Percentiles rank a stretch among this genome's conserved stretches.
Conservation (phyloP, 345 rosid genomes). For the Camelina neglecta region DNA sequence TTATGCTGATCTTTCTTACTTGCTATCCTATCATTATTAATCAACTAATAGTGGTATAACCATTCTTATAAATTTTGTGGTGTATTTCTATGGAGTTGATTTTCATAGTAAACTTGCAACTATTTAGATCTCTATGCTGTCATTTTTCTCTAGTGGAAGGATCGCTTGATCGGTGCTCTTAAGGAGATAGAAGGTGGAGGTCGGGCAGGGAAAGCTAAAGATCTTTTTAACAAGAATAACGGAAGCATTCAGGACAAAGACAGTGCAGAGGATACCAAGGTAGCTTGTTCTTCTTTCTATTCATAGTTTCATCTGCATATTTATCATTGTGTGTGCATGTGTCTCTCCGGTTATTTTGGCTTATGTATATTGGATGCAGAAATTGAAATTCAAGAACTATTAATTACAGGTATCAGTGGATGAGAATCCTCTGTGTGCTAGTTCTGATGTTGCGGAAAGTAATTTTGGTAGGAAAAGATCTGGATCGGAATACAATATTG, state of each 20-base stretch:
- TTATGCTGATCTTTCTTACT: slow-evolving; percentile 24
- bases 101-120: slow-evolving; percentile 8
- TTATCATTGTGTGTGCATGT: slow-evolving; percentile 21
- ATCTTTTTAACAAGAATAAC: slow-evolving; percentile 53
- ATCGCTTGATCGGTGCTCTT: slow-evolving; percentile 74
- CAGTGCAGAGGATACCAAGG: slow-evolving; percentile 53
- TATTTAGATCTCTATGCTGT: slow-evolving; percentile 20
- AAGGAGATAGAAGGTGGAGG: slow-evolving; percentile 71
- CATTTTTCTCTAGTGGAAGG: slow-evolving; percentile 78
- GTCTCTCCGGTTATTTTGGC: background rate
- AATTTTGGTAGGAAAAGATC: slow-evolving; percentile 69
- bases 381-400: slow-evolving; percentile 32
- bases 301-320: slow-evolving; percentile 24
- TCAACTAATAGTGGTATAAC: slow-evolving; percentile 13
- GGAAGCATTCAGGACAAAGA: slow-evolving; percentile 58
- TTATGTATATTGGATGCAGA: slow-evolving; percentile 18
- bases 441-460: slow-evolving; percentile 50
- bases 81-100: background rate
- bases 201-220: slow-evolving; percentile 52
- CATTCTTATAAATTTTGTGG: background rate
- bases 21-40: slow-evolving; percentile 19
- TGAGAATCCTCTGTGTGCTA: slow-evolving; percentile 45
- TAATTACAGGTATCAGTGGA: slow-evolving; percentile 55
- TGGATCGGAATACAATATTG: slow-evolving; percentile 56
- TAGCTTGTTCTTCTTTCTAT: slow-evolving; percentile 45